Evolutionary conservation across 257 asterid genomes (phyloP).

Genomic region (Rubia yunnanensis): DNA sequence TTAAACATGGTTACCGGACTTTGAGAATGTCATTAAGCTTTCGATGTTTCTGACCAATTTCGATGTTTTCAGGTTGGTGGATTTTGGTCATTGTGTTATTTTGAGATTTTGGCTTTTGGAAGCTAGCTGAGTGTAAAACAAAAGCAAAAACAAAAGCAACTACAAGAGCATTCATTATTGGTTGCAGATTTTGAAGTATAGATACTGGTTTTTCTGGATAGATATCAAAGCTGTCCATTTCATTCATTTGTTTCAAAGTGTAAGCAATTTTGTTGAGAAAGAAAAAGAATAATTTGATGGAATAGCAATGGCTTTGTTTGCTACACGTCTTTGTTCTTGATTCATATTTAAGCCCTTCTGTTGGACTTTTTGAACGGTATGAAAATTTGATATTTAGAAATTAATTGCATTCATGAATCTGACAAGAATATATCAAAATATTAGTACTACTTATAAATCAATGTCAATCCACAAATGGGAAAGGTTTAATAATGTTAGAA

Average conservation of each 20-base stretch:
- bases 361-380: no score
- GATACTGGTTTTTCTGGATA: not conserved
- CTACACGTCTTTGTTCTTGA: not conserved
- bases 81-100: not conserved
- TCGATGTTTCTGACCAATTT: not conserved
- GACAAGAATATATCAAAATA: no score
- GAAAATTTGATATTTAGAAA: no score
- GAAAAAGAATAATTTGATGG: not conserved
- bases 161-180: not conserved
- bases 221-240: not conserved
- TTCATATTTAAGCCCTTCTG: not conserved
- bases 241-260: constrained; percentile 3
- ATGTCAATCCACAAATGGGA: no score
- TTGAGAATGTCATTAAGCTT: not conserved
- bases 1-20: not conserved
- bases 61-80: constrained; percentile 14
- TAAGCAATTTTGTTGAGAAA: not conserved
- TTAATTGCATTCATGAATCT: no score
- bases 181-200: constrained; percentile 12
- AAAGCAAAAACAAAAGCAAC: not conserved
- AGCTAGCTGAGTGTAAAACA: not conserved
- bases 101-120: constrained; percentile 5
- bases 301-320: not conserved
- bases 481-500: no score
- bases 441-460: no score